Evolutionary conservation across 257 asterid genomes (phyloP), one percentile per base, ranked within the genome.

Genomic region (Gentiana straminea): DNA sequence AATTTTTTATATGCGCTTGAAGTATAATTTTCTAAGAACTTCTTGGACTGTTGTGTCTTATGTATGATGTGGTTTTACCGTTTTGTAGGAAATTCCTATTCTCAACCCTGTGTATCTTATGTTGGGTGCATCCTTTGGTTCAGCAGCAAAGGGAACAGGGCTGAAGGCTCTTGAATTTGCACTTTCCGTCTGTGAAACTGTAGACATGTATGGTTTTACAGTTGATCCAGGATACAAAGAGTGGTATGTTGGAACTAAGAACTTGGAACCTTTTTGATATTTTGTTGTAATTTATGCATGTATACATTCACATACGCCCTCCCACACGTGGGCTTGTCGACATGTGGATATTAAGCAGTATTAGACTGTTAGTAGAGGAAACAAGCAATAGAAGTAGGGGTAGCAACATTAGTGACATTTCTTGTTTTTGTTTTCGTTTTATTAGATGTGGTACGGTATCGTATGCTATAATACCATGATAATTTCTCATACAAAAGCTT

Each of bases 221-320:
- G 99, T 92, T 36, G 99, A 92, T 77, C 99, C 97, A 67, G 99
- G 97, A 49, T 92, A 92, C 68, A 86, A 83, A 70, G 99, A 92
- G 77, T 82, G 83, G 80, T 77, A 74, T 33, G 65, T 35, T 35
- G 34, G 38, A 56, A 50, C 53, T 39, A 7, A 60, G 52, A 48
- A 33, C 43, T 51, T 50, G 4, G 53, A 4, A 33, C 46, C 46
- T 4, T 10, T 56, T 55, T n/a, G n/a, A 15, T 24, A 10, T 10
- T 54, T 49, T 38, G 7, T 49, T n/a, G 7, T 12, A 36, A 53
- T 43, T 36, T 5, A 44, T 58, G 24, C 24, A 24, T 24, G 24
- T 24, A 24, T 24, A 24, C 24, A 24, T 24, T 24, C 24, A 24
- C 24, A 24, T 15, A 15, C 24, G 24, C 24, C 24, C 24, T 15